These are phyloP conservation scores for Sporothrix brunneoviolacea DNA, from an alignment of 2,329 filamentous ascomycete genomes.

Conservation along the genomic window DNA sequence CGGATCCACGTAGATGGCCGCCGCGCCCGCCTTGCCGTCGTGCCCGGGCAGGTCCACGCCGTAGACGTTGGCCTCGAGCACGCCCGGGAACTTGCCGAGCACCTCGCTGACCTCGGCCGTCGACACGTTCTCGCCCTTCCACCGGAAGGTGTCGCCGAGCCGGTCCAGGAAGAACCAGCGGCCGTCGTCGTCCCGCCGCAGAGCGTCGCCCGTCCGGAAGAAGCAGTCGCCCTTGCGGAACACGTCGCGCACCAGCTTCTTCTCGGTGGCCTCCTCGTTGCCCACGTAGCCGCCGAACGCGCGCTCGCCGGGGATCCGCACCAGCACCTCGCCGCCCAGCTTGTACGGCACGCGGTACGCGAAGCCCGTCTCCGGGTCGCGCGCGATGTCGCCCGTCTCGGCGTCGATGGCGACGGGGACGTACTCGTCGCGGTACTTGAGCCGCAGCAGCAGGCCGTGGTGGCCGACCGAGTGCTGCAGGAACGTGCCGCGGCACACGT, in stretches of 20 bases:
- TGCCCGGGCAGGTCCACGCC: conserved; percentile 73
- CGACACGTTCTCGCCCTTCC: conserved; percentile 79
- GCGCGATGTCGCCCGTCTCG: conserved; percentile 58
- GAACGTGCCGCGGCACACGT: conserved; percentile 55
- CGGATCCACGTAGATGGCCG: conserved; percentile 18
- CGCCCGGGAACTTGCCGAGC: conserved; percentile 57
- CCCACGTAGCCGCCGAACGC: conserved; percentile 65
- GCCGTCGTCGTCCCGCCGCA: conserved; percentile 55
- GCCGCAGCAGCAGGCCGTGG: conserved; percentile 57
- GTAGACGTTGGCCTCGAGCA: conserved; percentile 80
- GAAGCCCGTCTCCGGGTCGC: conserved; percentile 62
- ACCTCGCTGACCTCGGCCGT: conserved; percentile 73
- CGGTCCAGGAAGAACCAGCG: conserved; percentile 63
- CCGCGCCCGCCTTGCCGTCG: conserved; percentile 78
- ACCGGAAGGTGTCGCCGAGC: conserved; percentile 67
- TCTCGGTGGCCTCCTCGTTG: conserved; percentile 58
- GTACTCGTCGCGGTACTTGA: conserved; percentile 44
- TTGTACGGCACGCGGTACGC: conserved; percentile 56
- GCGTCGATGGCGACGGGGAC: conserved; percentile 64
- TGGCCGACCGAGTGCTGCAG: conserved; percentile 60
- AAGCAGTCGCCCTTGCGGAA: conserved; percentile 62
- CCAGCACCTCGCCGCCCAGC: conserved; percentile 68
- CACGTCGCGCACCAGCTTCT: conserved; percentile 59
- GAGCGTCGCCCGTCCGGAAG: conserved; percentile 62
- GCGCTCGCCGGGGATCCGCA: conserved; percentile 50